Evolutionary conservation across 306 rosid genomes (phyloP), one percentile per base, ranked within the genome.

Genomic region (Lupinus albus): DNA sequence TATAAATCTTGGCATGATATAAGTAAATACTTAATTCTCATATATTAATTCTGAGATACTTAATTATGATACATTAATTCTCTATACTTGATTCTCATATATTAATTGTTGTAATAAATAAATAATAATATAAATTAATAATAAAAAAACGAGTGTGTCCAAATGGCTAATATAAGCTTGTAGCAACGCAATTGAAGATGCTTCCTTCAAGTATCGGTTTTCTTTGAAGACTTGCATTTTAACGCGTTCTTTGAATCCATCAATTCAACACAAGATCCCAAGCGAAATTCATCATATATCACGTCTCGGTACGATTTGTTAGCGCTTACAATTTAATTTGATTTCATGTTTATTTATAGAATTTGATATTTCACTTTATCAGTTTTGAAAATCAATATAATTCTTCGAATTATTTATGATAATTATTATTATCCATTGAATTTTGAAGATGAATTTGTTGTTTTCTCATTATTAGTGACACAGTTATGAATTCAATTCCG

Each of bases 231-330:
- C 28, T 21, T 21, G 28, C 2, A 32, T 0, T 41, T 41, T 11
- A 11, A 41, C 46, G 46, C 46, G 46, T 41, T 32, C 36, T 3
- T 0, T 32, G 3, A n/a, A 41, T 10, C 44, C 44, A 39, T 21
- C 28, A 3, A 39, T 7, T 3, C 11, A 39, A 6, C 44, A 39
- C 44, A 9, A 39, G 12, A 6, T 1, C 6, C 10, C 8, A 1
- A 6, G 41, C 41, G 41, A 36, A 36, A 25, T 45, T 54, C 75
- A 51, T 12, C 11, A 1, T 51, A 9, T 21, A 51, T 61, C 11
- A 3, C 51, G 41, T 4, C 61, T 51, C 64, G 80, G 52, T 68
- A 52, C 28, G 28, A 21, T 39, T 13, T 2, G 28, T 21, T 21
- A 21, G 1, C 1, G 28, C 1, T 0, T 57, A 1, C 39, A 10